These are phyloP conservation scores for Globisporangium orthogonon DNA, from an alignment of 352 stramenopile species.

Conservation along the genomic window DNA sequence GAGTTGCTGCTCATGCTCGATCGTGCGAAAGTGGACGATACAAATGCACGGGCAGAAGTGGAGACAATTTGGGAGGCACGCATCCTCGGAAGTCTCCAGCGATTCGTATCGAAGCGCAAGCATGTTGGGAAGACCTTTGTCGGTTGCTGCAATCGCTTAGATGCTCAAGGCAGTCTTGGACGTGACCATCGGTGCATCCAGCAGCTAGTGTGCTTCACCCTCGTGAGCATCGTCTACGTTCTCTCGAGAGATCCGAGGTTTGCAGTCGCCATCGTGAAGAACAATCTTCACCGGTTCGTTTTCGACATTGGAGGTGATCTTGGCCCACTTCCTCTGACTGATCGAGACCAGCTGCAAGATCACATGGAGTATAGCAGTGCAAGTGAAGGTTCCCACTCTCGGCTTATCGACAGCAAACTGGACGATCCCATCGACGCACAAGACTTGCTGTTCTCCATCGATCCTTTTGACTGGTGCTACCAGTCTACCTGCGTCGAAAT, in stretches of 20 bases:
- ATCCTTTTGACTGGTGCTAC: slow-evolving; percentile 61
- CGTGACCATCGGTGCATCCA: slow-evolving; percentile 16
- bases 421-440: slow-evolving; percentile 15
- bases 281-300: slow-evolving; percentile 32
- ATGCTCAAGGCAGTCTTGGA: background rate
- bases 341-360: background rate
- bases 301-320: slow-evolving; percentile 8
- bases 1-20: slow-evolving; percentile 23
- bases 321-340: too few species aligned
- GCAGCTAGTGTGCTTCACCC: slow-evolving; percentile 15
- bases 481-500: slow-evolving; percentile 22
- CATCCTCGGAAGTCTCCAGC: slow-evolving; percentile 27
- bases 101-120: slow-evolving; percentile 19
- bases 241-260: slow-evolving; percentile 27
- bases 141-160: slow-evolving; percentile 11
- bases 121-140: background rate
- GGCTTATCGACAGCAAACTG: too few species aligned
- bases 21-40: background rate
- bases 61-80: slow-evolving; percentile 28
- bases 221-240: slow-evolving; percentile 34
- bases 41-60: slow-evolving; percentile 12
- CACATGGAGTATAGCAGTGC: background rate
- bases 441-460: slow-evolving; percentile 37
- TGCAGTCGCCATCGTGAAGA: slow-evolving; percentile 28
- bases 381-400: background rate